Evolutionary conservation across 2,329 filamentous ascomycete species (phyloP).

Genomic region (Fusarium pseudoanthophilum): DNA sequence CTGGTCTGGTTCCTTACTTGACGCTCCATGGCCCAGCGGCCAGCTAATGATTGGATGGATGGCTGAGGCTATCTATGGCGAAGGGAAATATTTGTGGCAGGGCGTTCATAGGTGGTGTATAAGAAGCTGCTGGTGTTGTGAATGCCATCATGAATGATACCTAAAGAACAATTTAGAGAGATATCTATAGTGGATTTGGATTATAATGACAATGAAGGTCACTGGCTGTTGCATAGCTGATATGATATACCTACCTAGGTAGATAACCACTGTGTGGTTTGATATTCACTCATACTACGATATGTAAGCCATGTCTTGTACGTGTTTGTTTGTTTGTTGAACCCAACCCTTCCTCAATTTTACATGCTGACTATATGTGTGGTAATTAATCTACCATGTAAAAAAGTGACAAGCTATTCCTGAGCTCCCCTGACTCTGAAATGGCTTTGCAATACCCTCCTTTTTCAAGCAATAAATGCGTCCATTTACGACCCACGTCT

Average conservation of each 20-base stretch:
- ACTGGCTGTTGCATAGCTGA: neutral
- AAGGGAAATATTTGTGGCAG: slow-evolving; percentile 21
- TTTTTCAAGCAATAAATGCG: slow-evolving; percentile 12
- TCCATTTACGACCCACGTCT: neutral
- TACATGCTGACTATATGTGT: slow-evolving; percentile 1
- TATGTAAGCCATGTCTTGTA: slow-evolving; percentile 7
- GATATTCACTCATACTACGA: neutral
- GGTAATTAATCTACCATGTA: slow-evolving; percentile 13
- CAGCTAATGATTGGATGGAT: slow-evolving; percentile 34
- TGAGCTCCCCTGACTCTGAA: slow-evolving; percentile 3
- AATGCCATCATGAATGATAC: slow-evolving; percentile 36
- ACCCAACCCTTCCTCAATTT: neutral
- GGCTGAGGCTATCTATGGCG: neutral
- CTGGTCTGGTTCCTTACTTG: slow-evolving; percentile 4
- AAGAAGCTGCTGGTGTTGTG: slow-evolving; percentile 17
- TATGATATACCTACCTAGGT: neutral
- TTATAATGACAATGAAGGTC: neutral
- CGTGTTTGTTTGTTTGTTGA: slow-evolving; percentile 24
- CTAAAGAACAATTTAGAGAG: slow-evolving; percentile 27
- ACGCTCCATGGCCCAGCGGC: slow-evolving; percentile 2
- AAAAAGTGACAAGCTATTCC: slow-evolving; percentile 17
- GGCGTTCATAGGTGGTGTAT: slow-evolving; percentile 36
- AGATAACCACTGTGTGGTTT: neutral
- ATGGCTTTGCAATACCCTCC: neutral
- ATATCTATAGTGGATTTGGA: slow-evolving; percentile 17